Percentiles rank a stretch among this genome's conserved stretches.
phyloP scores from a whole-genome alignment of 129 eudicot genomes.

The Smallanthus sonchifolius region DNA sequence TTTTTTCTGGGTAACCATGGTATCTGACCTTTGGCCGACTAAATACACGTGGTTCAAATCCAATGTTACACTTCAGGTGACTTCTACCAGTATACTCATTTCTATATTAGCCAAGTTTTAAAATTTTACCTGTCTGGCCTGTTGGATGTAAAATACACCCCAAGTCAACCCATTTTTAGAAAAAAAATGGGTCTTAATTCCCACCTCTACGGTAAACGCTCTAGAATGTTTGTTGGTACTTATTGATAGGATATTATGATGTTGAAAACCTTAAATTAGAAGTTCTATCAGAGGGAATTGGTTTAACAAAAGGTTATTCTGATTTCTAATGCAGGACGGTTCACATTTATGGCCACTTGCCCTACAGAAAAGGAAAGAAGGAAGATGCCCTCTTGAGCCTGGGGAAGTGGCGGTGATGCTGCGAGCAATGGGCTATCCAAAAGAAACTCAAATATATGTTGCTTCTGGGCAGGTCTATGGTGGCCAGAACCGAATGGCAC shows the following conservation, averaged over 20 bases:
- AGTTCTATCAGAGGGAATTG: neutral
- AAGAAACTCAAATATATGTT: conserved; percentile 95
- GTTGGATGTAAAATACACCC: neutral
- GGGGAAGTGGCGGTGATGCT: conserved; percentile 98
- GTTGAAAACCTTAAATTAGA: neutral
- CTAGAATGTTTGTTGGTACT: neutral
- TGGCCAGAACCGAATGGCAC: conserved; percentile 97
- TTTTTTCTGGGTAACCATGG: neutral
- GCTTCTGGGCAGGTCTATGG: conserved; percentile 99
- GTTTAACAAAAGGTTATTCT: conserved; percentile 5
- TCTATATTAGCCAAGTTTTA: neutral
- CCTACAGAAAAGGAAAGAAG: conserved; percentile 92
- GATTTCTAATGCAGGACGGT: conserved; percentile 63
- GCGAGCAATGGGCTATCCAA: conserved; percentile 95
- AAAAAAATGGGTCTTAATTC: neutral
- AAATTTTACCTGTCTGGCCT: neutral
- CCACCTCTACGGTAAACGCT: neutral
- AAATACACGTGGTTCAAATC: neutral
- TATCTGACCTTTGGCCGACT: neutral
- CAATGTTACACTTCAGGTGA: neutral
- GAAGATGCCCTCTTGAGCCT: conserved; percentile 97
- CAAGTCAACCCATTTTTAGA: neutral
- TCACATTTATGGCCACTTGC: conserved; percentile 95
- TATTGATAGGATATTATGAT: conserved; percentile 6
- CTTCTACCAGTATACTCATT: neutral